These are phyloP conservation scores for Byssoonygena ceratinophila DNA, from an alignment of 2,329 filamentous ascomycete genomes.

Conservation along the genomic window DNA sequence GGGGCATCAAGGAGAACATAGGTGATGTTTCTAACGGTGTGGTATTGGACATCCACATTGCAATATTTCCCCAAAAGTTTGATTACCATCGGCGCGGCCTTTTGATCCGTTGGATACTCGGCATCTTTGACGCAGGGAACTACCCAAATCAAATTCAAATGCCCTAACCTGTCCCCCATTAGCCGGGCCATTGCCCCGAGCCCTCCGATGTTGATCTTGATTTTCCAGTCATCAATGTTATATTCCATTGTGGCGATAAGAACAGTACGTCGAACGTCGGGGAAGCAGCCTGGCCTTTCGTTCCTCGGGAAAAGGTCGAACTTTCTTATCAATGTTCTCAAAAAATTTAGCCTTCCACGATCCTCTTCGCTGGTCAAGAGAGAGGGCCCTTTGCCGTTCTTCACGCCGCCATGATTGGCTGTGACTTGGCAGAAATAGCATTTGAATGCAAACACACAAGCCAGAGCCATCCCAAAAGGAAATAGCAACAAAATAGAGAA, in stretches of 20 bases:
- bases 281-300: conserved; percentile 25
- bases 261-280: conserved; percentile 40
- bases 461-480: conserved; percentile 42
- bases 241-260: conserved; percentile 63
- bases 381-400: conserved; percentile 38
- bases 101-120: conserved; percentile 51
- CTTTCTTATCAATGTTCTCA: conserved; percentile 25
- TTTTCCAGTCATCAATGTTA: conserved; percentile 58
- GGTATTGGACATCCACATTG: conserved; percentile 54
- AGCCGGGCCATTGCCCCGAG: conserved; percentile 60
- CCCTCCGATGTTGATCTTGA: conserved; percentile 62
- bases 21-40: conserved; percentile 54
- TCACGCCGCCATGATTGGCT: conserved; percentile 49
- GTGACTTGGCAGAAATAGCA: conserved; percentile 54
- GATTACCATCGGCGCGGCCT: conserved; percentile 51
- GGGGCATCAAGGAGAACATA: conserved; percentile 58
- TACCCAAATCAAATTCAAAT: conserved; percentile 58
- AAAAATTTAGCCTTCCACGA: conserved; percentile 20
- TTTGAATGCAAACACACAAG: conserved; percentile 48
- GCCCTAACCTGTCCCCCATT: conserved; percentile 55
- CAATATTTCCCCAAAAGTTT: conserved; percentile 52
- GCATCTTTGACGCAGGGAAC: conserved; percentile 53
- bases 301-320: conserved; percentile 29
- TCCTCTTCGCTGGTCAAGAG: conserved; percentile 25
- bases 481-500: conserved; percentile 46